These are phyloP conservation scores for Sordariomycetes sp. DNA, from an alignment of 2,329 filamentous ascomycete genomes.

Conservation along the genomic window DNA sequence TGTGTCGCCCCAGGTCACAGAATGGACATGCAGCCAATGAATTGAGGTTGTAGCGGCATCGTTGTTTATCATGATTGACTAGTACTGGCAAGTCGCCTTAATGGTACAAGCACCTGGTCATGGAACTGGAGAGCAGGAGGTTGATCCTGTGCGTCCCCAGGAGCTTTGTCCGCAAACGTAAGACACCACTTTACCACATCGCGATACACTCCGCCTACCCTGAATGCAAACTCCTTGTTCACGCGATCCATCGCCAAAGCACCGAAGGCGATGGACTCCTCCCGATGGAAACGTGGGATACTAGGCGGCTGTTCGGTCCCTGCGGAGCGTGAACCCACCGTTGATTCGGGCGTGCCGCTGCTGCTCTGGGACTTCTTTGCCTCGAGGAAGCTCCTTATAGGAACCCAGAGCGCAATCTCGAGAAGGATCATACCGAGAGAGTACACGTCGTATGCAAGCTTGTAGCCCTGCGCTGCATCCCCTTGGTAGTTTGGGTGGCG, in stretches of 20 bases:
- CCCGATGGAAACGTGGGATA: neutral
- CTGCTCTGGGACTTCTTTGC: neutral
- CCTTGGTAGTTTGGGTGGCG: neutral
- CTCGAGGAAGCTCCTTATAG: neutral
- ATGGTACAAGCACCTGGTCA: neutral
- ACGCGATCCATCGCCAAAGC: neutral
- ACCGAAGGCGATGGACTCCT: neutral
- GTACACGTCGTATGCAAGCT: neutral
- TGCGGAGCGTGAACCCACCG: neutral
- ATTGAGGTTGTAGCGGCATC: no score
- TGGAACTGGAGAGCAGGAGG: neutral
- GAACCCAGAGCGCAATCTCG: slow-evolving; percentile 1
- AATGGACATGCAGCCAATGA: no score
- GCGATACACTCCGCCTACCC: neutral
- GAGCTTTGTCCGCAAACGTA: neutral
- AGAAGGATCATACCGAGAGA: slow-evolving; percentile 1
- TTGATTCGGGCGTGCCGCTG: neutral
- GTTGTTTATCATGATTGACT: neutral
- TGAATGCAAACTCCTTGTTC: neutral
- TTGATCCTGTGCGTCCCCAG: neutral
- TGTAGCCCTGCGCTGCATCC: neutral
- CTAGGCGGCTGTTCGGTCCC: neutral
- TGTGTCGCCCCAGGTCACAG: no score
- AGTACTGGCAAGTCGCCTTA: neutral
- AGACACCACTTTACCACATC: neutral